phyloP scores from a whole-genome alignment of 2,329 filamentous ascomycete species.

The Nothomitra cinnamomea region DNA sequence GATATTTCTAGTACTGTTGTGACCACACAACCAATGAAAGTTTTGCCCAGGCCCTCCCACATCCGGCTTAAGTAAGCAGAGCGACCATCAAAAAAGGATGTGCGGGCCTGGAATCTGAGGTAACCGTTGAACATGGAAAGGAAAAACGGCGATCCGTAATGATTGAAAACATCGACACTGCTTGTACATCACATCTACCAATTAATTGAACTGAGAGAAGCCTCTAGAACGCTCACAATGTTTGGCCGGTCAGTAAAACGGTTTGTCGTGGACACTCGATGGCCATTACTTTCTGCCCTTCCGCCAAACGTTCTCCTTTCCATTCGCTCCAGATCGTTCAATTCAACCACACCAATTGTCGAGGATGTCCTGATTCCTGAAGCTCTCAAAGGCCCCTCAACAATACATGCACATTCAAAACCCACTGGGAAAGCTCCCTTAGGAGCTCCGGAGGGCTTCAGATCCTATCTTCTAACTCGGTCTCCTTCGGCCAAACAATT shows the following conservation, averaged over 20 bases:
- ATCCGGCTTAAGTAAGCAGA: no score
- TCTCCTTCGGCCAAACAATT: constrained; percentile 4
- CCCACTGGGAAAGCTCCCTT: not conserved
- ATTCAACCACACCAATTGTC: constrained; percentile 33
- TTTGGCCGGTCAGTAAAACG: constrained; percentile 39
- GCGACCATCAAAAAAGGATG: no score
- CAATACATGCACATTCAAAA: not conserved
- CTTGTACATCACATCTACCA: no score
- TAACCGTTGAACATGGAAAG: no score
- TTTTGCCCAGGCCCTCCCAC: no score
- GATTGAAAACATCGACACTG: no score
- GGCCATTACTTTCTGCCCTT: constrained; percentile 17
- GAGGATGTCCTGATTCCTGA: constrained; percentile 16
- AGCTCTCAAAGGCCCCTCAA: not conserved
- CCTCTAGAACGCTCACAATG: constrained; percentile 16
- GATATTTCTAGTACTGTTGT: no score
- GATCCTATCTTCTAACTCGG: not conserved
- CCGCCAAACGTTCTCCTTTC: constrained; percentile 36
- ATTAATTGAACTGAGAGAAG: no score
- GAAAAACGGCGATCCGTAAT: no score
- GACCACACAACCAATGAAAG: no score
- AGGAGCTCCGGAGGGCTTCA: no score
- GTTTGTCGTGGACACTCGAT: constrained; percentile 43
- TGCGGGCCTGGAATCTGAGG: no score
- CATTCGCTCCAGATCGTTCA: constrained; percentile 31